Percentiles rank a stretch among this genome's conserved stretches.
These are phyloP conservation scores for Cavenderia fasciculata DNA, from an alignment of 78 protist genomes.

Conservation along the genomic window DNA sequence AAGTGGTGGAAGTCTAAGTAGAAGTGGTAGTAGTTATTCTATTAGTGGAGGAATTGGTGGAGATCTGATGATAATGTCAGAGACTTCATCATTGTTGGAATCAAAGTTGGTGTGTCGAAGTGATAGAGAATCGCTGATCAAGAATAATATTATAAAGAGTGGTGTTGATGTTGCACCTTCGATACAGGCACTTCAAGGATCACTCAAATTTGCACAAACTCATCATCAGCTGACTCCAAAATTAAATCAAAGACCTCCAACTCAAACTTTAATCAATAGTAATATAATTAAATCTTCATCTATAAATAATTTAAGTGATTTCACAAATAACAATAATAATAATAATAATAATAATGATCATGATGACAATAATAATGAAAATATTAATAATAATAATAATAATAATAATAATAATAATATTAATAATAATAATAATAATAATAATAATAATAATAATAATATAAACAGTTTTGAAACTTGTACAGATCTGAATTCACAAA, in stretches of 20 bases:
- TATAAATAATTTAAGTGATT: background rate
- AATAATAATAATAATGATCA: background rate
- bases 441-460: too few species aligned
- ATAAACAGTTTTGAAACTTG: too few species aligned
- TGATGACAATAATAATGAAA: background rate
- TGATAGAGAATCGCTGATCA: background rate
- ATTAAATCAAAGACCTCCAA: background rate
- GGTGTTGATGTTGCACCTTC: constrained; percentile 24
- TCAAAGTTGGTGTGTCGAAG: background rate
- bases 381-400: too few species aligned
- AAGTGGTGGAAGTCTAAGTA: too few species aligned
- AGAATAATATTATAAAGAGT: constrained; percentile 15
- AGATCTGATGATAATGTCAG: too few species aligned
- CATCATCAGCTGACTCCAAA: background rate
- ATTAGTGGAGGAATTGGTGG: too few species aligned
- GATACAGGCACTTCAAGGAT: constrained; percentile 13
- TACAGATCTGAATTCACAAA: too few species aligned
- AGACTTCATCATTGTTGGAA: background rate
- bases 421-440: too few species aligned
- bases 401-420: too few species aligned
- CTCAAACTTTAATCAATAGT: background rate
- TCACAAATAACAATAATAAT: constrained; percentile 4
- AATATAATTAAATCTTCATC: constrained; percentile 2
- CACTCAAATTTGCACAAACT: background rate
- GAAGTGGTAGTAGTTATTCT: too few species aligned